Evolutionary conservation across 2,329 filamentous ascomycete genomes (phyloP).

Genomic region (Aspergillus niger): DNA sequence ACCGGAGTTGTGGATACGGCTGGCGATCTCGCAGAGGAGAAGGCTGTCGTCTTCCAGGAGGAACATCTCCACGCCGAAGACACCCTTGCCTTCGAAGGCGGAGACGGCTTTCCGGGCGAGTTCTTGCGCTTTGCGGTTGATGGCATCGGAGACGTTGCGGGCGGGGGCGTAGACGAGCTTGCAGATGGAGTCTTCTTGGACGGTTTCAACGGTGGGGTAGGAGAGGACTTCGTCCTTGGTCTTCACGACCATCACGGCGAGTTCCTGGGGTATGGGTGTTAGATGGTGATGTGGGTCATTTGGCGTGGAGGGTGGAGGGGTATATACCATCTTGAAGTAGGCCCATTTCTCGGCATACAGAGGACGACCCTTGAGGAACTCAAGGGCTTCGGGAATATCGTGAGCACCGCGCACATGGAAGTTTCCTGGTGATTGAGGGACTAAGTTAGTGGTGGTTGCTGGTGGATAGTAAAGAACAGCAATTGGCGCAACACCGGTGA

Average conservation of each 20-base stretch:
- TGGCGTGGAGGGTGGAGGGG: not conserved
- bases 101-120: slow-evolving; percentile 78
- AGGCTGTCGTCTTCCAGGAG: slow-evolving; percentile 71
- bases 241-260: slow-evolving; percentile 93
- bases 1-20: slow-evolving; percentile 84
- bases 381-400: slow-evolving; percentile 66
- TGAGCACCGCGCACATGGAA: slow-evolving; percentile 62
- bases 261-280: slow-evolving; percentile 54
- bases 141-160: slow-evolving; percentile 63
- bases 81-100: slow-evolving; percentile 81
- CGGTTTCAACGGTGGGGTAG: slow-evolving; percentile 89
- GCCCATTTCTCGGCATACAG: slow-evolving; percentile 91
- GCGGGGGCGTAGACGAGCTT: slow-evolving; percentile 88
- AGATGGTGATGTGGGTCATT: slow-evolving; percentile 5
- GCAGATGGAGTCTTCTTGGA: slow-evolving; percentile 95
- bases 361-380: slow-evolving; percentile 67
- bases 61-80: slow-evolving; percentile 98
- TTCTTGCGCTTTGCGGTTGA: slow-evolving; percentile 68
- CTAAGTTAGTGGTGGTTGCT: not conserved
- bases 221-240: slow-evolving; percentile 73
- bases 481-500: slow-evolving; percentile 2
- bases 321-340: slow-evolving; percentile 66
- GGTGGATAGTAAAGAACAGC: not conserved
- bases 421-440: slow-evolving; percentile 53
- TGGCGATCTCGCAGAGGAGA: slow-evolving; percentile 84